Percentiles rank a stretch among this genome's conserved stretches.
Evolutionary conservation across 2,329 filamentous ascomycete genomes (phyloP).

Genomic region (Botryosphaeria dothidea): DNA sequence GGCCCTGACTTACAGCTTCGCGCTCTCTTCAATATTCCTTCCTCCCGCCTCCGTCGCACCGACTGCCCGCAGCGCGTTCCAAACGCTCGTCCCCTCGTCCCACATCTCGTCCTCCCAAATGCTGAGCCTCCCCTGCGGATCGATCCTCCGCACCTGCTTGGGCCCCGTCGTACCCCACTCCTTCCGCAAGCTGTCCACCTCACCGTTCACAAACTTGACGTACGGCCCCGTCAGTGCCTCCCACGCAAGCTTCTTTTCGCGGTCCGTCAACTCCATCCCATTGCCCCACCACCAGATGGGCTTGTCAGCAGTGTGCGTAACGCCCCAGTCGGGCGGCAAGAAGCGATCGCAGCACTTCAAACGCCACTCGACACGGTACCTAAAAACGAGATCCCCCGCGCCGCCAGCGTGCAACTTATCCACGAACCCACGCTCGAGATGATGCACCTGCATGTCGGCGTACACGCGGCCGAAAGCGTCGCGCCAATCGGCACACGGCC

Average conservation of each 20-base stretch:
- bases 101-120: slow-evolving; percentile 49
- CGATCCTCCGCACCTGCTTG: slow-evolving; percentile 47
- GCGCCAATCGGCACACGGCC: slow-evolving; percentile 45
- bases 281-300: slow-evolving; percentile 60
- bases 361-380: slow-evolving; percentile 58
- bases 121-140: slow-evolving; percentile 46
- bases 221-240: slow-evolving; percentile 41
- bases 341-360: slow-evolving; percentile 46
- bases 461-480: slow-evolving; percentile 58
- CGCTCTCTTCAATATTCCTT: background rate
- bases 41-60: slow-evolving; percentile 19
- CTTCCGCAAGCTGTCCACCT: slow-evolving; percentile 30
- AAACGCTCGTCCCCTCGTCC: slow-evolving; percentile 50
- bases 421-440: slow-evolving; percentile 54
- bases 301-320: slow-evolving; percentile 57
- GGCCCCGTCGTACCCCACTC: slow-evolving; percentile 40
- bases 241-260: slow-evolving; percentile 47
- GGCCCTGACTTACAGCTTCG: slow-evolving; percentile 19
- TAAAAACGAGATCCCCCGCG: slow-evolving; percentile 37
- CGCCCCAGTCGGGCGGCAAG: slow-evolving; percentile 51
- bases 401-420: slow-evolving; percentile 48
- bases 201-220: slow-evolving; percentile 42
- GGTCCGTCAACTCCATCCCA: slow-evolving; percentile 32
- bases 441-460: slow-evolving; percentile 58
- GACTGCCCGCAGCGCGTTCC: slow-evolving; percentile 41